Base-by-base conservation (phyloP, 2,329 filamentous ascomycete species). In the Pezicula neosporulosa region DNA sequence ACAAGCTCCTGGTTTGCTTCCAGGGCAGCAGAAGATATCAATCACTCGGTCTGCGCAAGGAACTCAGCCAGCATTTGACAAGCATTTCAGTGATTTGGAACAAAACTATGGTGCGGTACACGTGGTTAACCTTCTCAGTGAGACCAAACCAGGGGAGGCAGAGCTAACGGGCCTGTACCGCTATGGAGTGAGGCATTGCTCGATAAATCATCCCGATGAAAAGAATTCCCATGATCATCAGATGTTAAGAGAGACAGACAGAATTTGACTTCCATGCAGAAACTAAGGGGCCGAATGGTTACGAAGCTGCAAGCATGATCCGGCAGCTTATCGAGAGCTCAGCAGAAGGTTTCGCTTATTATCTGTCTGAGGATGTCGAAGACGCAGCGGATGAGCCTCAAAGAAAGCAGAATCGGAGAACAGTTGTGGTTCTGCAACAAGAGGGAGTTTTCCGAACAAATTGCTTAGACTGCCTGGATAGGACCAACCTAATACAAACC, bases 241-340 rank as follows among this genome's bases (percentile, higher is more conserved):
- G 44, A 77, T 97, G 36, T 71, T 97, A 28, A 81, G 82, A 56
- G 81, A 87, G 53, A 96, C 93, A 87, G 53, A 96, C 93, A 1
- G 90, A 96, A 63, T 99, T 94, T 65, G 94, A 99, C 69, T 97
- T 99, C 54, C 92, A 97, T 65, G 93, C 92, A 3, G 91, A 97
- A 68, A 96, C 94, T 1, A 88, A 88, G 63, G 90, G 89, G 0
- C 87, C 89, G 1, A 81, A 82, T 50, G 93, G 93, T 3, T 97
- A 97, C 65, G 91, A 96, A 67, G 90, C 90, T 50, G 94, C 93
- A n/a, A 86, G 81, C 59, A 83, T 87, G 60, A 96, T 99, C 56
- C 84, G 86, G 43, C 79, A 82, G 45, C 85, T 89, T 60, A 89
- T 97, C 35, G 83, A 89, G 53, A 71, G 83, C 50, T 94, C 90